Evolutionary conservation across 805 yeast genomes (phyloP).

Genomic region (Barnettozyma salicaria): DNA sequence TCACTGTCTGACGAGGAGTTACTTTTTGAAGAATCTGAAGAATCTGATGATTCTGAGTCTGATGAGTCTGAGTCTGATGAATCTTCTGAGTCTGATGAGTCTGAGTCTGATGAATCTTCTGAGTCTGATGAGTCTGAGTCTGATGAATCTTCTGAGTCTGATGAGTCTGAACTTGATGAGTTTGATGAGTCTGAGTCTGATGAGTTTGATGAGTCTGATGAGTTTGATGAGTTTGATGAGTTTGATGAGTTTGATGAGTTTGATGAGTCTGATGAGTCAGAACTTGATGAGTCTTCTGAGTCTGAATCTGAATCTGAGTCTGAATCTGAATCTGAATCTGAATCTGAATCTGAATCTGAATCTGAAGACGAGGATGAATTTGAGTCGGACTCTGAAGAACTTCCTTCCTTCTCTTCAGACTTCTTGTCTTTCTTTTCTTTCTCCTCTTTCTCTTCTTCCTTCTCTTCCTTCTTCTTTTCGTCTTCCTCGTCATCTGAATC

Average conservation of each 20-base stretch:
- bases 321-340: slow-evolving; percentile 19
- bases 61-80: slow-evolving; percentile 18
- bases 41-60: slow-evolving; percentile 18
- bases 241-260: slow-evolving; percentile 16
- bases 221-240: slow-evolving; percentile 19
- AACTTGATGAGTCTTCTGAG: slow-evolving; percentile 12
- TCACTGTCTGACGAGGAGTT: slow-evolving; percentile 6
- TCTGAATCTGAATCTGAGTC: slow-evolving; percentile 22
- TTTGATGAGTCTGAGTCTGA: slow-evolving; percentile 24
- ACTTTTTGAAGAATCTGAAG: slow-evolving; percentile 18
- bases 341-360: slow-evolving; percentile 8
- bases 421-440: slow-evolving; percentile 6
- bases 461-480: slow-evolving; percentile 6
- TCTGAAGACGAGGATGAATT: background rate
- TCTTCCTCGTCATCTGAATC: slow-evolving; percentile 7
- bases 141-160: too few species aligned
- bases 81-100: too few species aligned
- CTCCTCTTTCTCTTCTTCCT: slow-evolving; percentile 6
- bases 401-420: slow-evolving; percentile 4
- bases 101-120: too few species aligned
- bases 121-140: too few species aligned
- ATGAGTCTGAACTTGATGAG: too few species aligned
- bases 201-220: slow-evolving; percentile 23
- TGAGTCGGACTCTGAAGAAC: slow-evolving; percentile 1
- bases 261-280: slow-evolving; percentile 17